phyloP scores from a whole-genome alignment of 257 asterid genomes.

The Cynanchum wilfordii region DNA sequence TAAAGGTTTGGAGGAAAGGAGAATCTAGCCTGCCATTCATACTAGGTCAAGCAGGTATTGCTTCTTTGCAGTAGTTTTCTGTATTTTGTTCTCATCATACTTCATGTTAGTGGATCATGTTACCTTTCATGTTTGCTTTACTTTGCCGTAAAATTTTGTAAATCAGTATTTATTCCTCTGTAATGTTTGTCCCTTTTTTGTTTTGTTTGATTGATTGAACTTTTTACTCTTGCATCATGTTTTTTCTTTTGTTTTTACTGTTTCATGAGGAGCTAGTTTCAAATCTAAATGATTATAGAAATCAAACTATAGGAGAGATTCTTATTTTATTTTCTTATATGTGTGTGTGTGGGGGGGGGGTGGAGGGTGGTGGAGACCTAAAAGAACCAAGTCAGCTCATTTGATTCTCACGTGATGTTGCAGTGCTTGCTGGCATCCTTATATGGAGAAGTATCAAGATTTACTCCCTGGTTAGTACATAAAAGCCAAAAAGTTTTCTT shows the following conservation, averaged over 20 bases:
- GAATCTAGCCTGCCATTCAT: slow-evolving; percentile 90
- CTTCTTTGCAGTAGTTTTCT: slow-evolving; percentile 4
- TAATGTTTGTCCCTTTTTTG: background rate
- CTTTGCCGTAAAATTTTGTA: background rate
- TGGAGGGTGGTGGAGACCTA: too few relatives aligned
- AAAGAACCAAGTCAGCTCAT: background rate
- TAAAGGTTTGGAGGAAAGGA: slow-evolving; percentile 88
- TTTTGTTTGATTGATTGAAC: background rate
- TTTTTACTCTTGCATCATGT: background rate
- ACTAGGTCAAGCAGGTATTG: slow-evolving; percentile 87
- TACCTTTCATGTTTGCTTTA: too few relatives aligned
- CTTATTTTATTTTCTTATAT: background rate
- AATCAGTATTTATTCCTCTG: background rate
- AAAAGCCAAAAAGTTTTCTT: background rate
- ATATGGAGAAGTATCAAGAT: slow-evolving; percentile 64
- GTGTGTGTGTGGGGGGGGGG: too few relatives aligned
- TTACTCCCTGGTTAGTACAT: slow-evolving; percentile 56
- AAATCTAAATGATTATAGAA: background rate
- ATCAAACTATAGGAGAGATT: background rate
- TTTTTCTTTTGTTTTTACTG: background rate
- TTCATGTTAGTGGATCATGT: background rate
- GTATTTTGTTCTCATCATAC: background rate
- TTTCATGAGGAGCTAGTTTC: background rate
- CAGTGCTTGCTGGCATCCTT: slow-evolving; percentile 68
- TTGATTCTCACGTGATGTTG: slow-evolving; percentile 23